Base-by-base conservation (phyloP, 1,284 basidiomycete genomes). In the Coniophora puteana region DNA sequence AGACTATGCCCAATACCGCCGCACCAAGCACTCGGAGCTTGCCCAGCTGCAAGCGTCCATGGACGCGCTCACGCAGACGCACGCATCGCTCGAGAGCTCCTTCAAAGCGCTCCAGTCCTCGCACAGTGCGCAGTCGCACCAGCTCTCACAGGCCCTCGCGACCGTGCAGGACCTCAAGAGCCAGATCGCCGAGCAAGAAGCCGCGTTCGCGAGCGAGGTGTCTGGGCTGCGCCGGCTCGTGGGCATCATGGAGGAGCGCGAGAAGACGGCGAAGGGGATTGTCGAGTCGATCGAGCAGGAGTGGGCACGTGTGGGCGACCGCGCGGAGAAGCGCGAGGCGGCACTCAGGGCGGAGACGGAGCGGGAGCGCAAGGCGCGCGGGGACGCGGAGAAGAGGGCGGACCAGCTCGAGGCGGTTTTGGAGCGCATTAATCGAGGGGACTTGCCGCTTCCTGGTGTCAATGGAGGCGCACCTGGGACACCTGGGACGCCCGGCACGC, bases 221-320 rank as follows among this genome's bases (percentile, higher is more conserved):
- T 78, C 73, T 22, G 78, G 79, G 12, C 68, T 92, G 50, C 76
- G 78, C 43, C 71, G 89, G 28, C 67, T 93, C 13, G 80, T 89
- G 14, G 66, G 72, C 13, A 77, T 93, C 69, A 82, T 93, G 72
- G 89, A 94, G 56, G 83, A 83, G 46, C 75, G 91, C 22, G 89
- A 93, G 59, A 76, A 78, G 31, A 81, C 91, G 49, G 76, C 86
- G 12, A 86, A 86, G 62, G 74, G 76, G 28, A 78, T 91, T 36
- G 81, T 93, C 3, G 80, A 89, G 26, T 70, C 71, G 34, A 80
- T 94, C 45, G 90, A 93, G 61, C 69, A 66, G 36, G 84, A 92
- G 49, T 92, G 84, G 79, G 80, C 82, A 23, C 71, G 68, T 12
- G 74, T 90, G 5, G 76, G 81, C 8, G 80, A 83, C 29, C 78